Evolutionary conservation across 768 basidiomycete species (phyloP), one percentile per base, ranked within the genome.

Genomic region (Leccinum arenicola): DNA sequence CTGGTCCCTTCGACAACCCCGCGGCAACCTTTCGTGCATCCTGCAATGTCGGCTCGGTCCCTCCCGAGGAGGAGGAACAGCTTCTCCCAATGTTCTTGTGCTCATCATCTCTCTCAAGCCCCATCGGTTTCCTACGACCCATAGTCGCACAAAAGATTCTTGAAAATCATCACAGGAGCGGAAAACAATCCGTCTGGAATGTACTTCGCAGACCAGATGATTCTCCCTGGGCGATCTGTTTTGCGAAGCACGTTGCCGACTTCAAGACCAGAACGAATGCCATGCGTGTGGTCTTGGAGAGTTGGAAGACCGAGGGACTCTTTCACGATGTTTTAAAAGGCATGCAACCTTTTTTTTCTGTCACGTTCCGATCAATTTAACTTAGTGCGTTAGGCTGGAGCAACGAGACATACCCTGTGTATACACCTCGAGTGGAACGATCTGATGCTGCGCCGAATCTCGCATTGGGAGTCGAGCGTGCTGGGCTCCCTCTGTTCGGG

Each of bases 401-500:
- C 55, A 47, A 66, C 19, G 68, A 70, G 49, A 66, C 19, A 15
- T 69, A 70, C 33, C 68, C 68, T 4, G 68, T 69, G 43, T 70
- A 70, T 36, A 58, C 15, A 2, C 68, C 68, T 35, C 68, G 38
- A 51, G 19, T 23, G 6, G 59, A 64, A 36, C 61, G 57, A 33
- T 4, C 6, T 10, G 43, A 15, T 29, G 14, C 52, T 23, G 4
- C 23, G 23, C 48, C 65, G 15, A 67, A 12, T 27, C 40, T 63
- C 58, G 78, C 59, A 47, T 79, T 80, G 50, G 71, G 75, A 19
- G 74, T 80, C 49, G 78, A 79, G 58, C 76, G 78, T 33, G 75
- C 78, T 40, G 76, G 76, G 4, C 70, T 80, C 17, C 78, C 79
- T 47, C 58, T 80, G n/a, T 80, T 80, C 59, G 75, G 77, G 8